phyloP scores from a whole-genome alignment of 345 rosid genomes.

The Salix suchowensis region DNA sequence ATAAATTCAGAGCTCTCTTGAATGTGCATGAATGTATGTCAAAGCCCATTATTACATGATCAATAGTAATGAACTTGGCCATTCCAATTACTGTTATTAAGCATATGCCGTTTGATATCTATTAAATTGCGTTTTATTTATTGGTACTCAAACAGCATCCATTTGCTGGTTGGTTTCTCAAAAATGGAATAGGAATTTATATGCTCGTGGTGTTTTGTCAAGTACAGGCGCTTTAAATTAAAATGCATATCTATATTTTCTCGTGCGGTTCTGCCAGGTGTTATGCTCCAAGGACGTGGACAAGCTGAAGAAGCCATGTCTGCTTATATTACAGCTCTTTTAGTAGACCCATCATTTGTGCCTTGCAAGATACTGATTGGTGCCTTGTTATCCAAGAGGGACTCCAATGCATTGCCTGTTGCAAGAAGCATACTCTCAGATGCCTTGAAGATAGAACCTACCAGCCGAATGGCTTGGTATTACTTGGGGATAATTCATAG shows the following conservation, averaged over 20 bases:
- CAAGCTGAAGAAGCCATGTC: constrained; percentile 49
- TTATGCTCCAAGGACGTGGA: constrained; percentile 65
- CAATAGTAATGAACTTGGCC: too few relatives aligned
- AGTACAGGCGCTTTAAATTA: neutral
- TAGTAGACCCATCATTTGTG: constrained; percentile 57
- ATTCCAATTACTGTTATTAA: too few relatives aligned
- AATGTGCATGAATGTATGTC: too few relatives aligned
- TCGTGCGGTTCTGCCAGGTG: constrained; percentile 39
- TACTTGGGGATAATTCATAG: constrained; percentile 75
- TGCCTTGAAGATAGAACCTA: constrained; percentile 85
- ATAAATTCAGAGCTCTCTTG: too few relatives aligned
- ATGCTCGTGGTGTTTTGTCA: too few relatives aligned
- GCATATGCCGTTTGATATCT: too few relatives aligned
- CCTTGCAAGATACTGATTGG: constrained; percentile 66
- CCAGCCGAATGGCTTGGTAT: constrained; percentile 81
- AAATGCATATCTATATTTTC: neutral
- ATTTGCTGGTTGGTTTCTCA: too few relatives aligned
- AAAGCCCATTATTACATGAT: too few relatives aligned
- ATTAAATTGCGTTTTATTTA: too few relatives aligned
- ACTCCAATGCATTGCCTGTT: constrained; percentile 55
- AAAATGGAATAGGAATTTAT: too few relatives aligned
- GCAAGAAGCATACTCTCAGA: constrained; percentile 83
- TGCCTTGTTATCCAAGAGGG: constrained; percentile 50
- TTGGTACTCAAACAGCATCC: too few relatives aligned
- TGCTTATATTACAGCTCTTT: constrained; percentile 49